These are phyloP conservation scores for Pythium pyrilobum DNA, from an alignment of 352 stramenopile species.

Conservation along the genomic window DNA sequence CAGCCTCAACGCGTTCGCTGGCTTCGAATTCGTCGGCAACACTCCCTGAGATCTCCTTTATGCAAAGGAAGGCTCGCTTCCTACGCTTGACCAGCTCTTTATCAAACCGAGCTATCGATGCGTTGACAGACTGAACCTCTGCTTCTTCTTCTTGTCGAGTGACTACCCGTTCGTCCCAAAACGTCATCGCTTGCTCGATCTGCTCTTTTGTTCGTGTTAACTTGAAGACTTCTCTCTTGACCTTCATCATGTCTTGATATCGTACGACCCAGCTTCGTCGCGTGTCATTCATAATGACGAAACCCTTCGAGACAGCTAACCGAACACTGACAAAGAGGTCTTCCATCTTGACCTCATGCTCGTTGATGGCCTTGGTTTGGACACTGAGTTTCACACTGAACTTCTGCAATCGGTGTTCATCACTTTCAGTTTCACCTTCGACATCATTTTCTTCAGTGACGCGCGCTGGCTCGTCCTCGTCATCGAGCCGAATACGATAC, in stretches of 20 bases:
- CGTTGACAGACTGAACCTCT: slow-evolving; percentile 22
- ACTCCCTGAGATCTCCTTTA: slow-evolving; percentile 23
- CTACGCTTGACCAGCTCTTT: slow-evolving; percentile 31
- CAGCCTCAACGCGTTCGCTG: slow-evolving; percentile 3
- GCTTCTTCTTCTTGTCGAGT: neutral
- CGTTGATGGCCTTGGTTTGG: slow-evolving; percentile 13
- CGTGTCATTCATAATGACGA: slow-evolving; percentile 36
- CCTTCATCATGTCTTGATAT: slow-evolving; percentile 22
- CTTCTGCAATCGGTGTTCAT: slow-evolving; percentile 19
- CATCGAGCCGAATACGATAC: neutral
- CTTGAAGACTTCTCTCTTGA: slow-evolving; percentile 17
- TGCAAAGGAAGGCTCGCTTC: slow-evolving; percentile 23
- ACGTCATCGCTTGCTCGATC: slow-evolving; percentile 9
- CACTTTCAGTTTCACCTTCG: slow-evolving; percentile 2
- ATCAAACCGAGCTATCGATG: slow-evolving; percentile 19
- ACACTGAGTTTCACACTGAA: slow-evolving; percentile 23
- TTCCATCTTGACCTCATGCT: slow-evolving; percentile 26
- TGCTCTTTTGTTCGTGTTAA: slow-evolving; percentile 5
- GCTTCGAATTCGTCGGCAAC: slow-evolving; percentile 22
- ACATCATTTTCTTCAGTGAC: neutral
- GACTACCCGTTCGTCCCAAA: slow-evolving; percentile 8
- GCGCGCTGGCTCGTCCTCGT: neutral
- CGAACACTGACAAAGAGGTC: slow-evolving; percentile 24
- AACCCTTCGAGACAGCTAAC: slow-evolving; percentile 26
- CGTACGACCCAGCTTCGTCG: slow-evolving; percentile 25